Evolutionary conservation across 495 filamentous ascomycete species (phyloP).

Genomic region (Talaromyces nanjingensis): DNA sequence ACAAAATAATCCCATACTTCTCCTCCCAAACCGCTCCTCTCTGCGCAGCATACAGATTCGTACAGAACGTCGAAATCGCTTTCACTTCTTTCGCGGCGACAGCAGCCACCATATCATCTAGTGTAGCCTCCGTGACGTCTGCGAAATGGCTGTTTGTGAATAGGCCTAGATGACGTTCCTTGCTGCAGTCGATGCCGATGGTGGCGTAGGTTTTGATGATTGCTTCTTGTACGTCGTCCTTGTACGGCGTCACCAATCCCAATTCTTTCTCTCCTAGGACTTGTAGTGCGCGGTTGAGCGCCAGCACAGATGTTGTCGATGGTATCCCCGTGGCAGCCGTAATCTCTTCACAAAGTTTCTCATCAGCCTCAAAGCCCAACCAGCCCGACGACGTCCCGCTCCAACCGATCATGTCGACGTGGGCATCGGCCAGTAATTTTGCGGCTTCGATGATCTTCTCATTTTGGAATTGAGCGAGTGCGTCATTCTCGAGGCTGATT

Average conservation of each 20-base stretch:
- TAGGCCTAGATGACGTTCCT: neutral
- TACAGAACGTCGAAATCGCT: slow-evolving; percentile 4
- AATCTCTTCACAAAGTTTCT: slow-evolving; percentile 1
- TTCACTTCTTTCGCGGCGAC: neutral
- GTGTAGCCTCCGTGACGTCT: neutral
- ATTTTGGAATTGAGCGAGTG: neutral
- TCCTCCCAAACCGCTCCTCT: neutral
- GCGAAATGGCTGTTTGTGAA: neutral
- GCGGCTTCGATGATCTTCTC: slow-evolving; percentile 6
- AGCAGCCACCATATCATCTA: slow-evolving; percentile 3
- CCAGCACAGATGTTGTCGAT: slow-evolving; percentile 1
- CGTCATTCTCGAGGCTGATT: slow-evolving; percentile 6
- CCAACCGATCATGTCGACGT: slow-evolving; percentile 9
- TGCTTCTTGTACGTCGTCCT: neutral
- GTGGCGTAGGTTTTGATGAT: slow-evolving; percentile 7
- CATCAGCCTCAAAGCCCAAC: slow-evolving; percentile 4
- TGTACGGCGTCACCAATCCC: slow-evolving; percentile 5
- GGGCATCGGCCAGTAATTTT: slow-evolving; percentile 1
- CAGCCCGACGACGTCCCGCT: slow-evolving; percentile 7
- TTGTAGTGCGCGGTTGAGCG: neutral
- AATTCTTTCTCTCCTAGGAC: neutral
- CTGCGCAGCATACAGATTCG: slow-evolving; percentile 6
- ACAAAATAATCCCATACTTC: neutral
- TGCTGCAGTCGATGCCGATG: slow-evolving; percentile 4
- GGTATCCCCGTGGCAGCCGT: slow-evolving; percentile 5